Base-by-base conservation (phyloP, 176 grass and related monocot genomes). In the Metroxylon sagu region DNA sequence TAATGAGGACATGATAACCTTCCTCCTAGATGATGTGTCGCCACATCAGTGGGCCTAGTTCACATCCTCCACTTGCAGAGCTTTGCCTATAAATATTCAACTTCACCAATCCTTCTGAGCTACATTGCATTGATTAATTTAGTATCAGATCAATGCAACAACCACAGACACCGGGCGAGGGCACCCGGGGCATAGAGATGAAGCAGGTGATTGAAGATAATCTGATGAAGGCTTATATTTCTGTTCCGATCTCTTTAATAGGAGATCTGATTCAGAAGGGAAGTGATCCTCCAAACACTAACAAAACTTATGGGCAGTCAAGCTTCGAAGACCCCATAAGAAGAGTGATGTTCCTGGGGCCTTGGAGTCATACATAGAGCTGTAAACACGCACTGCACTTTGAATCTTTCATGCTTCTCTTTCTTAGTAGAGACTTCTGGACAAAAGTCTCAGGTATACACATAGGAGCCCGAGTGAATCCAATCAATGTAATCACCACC, bases 301-400 rank as follows among this genome's bases (percentile, higher is more conserved):
- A 16, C 53, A 14, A 50, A 67, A 48, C 61, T 77, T 8, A 58
- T 62, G 14, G 57, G 70, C 23, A 54, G 69, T 64, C 68, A 18
- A 59, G 69, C 18, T 61, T 67, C 0, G 85, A 89, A 60, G 89
- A 95, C 57, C 89, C 89, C 25, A 95, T 95, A 56, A 74, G 89
- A 73, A 88, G 89, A 85, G 81, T 95, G 61, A 89, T 95, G 76
- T 95, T 95, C 85, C 85, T 95, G 81, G 89, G 85, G 55, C 89
- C 85, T 62, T 95, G 85, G 89, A 80, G 89, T 39, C 89, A 95
- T 64, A 95, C 89, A 26, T 95, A 85, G 79, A 79, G 71, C 8
- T 43, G 35, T 14, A 43, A 2, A 43, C 2, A 43, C 8, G 3
- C 35, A 43, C 35, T 43, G 8, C 35, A 18, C 28, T 28, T 6